Percentiles rank a stretch among this genome's conserved stretches.
These are phyloP conservation scores for Suillus clintonianus DNA, from an alignment of 768 basidiomycete genomes.

Conservation along the genomic window DNA sequence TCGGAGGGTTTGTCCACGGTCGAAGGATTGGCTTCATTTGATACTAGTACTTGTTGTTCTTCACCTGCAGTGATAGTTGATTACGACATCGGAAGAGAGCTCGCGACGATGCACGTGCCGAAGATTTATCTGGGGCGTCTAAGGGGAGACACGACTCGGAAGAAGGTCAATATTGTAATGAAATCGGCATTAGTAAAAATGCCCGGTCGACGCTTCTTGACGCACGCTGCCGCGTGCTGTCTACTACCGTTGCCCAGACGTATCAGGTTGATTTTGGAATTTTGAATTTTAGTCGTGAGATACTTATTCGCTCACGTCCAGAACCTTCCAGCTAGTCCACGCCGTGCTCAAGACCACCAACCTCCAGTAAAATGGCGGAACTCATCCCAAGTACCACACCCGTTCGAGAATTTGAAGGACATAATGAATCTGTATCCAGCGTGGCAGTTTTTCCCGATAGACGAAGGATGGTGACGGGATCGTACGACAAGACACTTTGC, in stretches of 20 bases:
- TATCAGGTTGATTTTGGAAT: too few relatives aligned
- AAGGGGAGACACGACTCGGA: not conserved
- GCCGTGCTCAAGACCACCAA: not conserved
- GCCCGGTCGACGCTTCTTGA: too few relatives aligned
- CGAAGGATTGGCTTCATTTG: too few relatives aligned
- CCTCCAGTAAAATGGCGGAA: not conserved
- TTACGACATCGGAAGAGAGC: too few relatives aligned
- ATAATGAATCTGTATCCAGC: not conserved
- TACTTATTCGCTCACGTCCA: too few relatives aligned
- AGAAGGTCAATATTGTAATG: not conserved
- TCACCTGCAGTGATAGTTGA: too few relatives aligned
- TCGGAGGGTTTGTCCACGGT: too few relatives aligned
- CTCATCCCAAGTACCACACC: not conserved
- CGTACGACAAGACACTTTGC: not conserved
- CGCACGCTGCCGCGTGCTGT: too few relatives aligned
- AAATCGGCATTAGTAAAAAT: not conserved
- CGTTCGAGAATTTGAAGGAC: not conserved
- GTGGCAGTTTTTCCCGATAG: not conserved
- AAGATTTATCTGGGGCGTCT: not conserved
- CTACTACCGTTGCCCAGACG: too few relatives aligned
- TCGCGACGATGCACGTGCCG: too few relatives aligned
- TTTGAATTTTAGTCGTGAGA: too few relatives aligned
- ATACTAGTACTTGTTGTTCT: too few relatives aligned
- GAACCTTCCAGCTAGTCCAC: not conserved
- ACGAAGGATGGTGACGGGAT: not conserved